These are phyloP conservation scores for Wallacemonas rigidus DNA, from an alignment of 208 protist species.

Conservation along the genomic window DNA sequence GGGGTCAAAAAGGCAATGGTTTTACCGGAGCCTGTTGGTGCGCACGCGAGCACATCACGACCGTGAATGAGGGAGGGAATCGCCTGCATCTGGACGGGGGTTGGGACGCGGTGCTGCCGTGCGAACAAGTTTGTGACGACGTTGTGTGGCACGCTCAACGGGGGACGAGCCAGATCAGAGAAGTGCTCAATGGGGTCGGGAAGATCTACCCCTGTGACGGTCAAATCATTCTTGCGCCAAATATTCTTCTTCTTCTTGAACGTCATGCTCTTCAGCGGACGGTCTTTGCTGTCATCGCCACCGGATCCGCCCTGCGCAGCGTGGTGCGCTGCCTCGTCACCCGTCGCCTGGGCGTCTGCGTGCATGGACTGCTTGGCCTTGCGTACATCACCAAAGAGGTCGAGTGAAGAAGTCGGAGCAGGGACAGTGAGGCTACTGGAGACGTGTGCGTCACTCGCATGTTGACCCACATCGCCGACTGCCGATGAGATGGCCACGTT, in stretches of 20 bases:
- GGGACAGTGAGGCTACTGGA: slow-evolving; percentile 42
- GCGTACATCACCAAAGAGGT: slow-evolving; percentile 44
- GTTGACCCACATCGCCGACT: slow-evolving; percentile 13
- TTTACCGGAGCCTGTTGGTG: slow-evolving; percentile 95
- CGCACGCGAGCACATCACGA: slow-evolving; percentile 89
- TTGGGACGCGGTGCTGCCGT: slow-evolving; percentile 90
- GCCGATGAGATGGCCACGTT: slow-evolving; percentile 10
- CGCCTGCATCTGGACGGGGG: slow-evolving; percentile 97
- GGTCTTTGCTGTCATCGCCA: slow-evolving; percentile 29
- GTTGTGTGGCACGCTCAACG: slow-evolving; percentile 69
- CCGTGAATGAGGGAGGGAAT: slow-evolving; percentile 92
- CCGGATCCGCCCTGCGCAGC: background rate
- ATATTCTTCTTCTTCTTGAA: slow-evolving; percentile 80
- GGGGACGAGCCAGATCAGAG: slow-evolving; percentile 78
- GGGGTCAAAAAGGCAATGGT: slow-evolving; percentile 95
- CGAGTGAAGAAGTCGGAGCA: slow-evolving; percentile 45
- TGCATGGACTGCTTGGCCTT: background rate
- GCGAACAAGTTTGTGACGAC: slow-evolving; percentile 84
- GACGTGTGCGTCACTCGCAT: slow-evolving; percentile 14
- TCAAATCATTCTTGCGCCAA: slow-evolving; percentile 80
- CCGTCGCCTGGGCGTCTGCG: slow-evolving; percentile 1
- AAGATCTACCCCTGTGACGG: slow-evolving; percentile 75
- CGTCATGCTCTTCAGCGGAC: slow-evolving; percentile 70
- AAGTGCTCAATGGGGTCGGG: slow-evolving; percentile 87
- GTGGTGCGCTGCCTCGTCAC: background rate